Percentiles rank a stretch among this genome's conserved stretches.
phyloP scores from a whole-genome alignment of 345 rosid species.

The Firmiana major region DNA sequence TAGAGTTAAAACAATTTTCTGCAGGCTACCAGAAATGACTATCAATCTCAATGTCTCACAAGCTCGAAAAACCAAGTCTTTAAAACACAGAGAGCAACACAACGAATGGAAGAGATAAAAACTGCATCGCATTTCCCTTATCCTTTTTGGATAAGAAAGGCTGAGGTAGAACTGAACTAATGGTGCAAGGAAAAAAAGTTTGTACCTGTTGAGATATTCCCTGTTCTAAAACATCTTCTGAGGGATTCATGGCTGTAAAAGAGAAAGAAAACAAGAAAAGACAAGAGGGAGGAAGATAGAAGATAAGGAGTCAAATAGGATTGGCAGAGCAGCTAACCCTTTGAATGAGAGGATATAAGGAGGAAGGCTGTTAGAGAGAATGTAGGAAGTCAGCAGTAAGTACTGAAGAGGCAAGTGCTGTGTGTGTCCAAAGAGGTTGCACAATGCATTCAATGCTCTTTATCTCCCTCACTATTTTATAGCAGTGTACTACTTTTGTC shows the following conservation, averaged over 20 bases:
- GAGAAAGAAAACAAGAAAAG: background rate
- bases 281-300: background rate
- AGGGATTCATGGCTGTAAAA: conserved; percentile 42
- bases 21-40: conserved; percentile 7
- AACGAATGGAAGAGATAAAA: background rate
- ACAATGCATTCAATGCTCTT: conserved; percentile 37
- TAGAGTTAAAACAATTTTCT: background rate
- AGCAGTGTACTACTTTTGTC: background rate
- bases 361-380: conserved; percentile 28
- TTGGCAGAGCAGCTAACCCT: conserved; percentile 21
- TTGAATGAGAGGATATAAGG: conserved; percentile 27
- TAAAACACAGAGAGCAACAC: background rate
- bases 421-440: conserved; percentile 29
- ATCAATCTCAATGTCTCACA: background rate
- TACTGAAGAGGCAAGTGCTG: conserved; percentile 23
- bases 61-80: background rate
- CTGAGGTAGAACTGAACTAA: background rate
- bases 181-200: background rate
- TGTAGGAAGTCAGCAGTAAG: conserved; percentile 37
- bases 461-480: conserved; percentile 11
- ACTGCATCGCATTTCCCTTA: background rate
- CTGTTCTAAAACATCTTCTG: conserved; percentile 39
- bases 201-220: conserved; percentile 54
- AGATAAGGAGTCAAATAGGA: background rate
- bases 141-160: background rate